Base-by-base conservation (phyloP, 257 asterid species). In the Petunia secreta region DNA sequence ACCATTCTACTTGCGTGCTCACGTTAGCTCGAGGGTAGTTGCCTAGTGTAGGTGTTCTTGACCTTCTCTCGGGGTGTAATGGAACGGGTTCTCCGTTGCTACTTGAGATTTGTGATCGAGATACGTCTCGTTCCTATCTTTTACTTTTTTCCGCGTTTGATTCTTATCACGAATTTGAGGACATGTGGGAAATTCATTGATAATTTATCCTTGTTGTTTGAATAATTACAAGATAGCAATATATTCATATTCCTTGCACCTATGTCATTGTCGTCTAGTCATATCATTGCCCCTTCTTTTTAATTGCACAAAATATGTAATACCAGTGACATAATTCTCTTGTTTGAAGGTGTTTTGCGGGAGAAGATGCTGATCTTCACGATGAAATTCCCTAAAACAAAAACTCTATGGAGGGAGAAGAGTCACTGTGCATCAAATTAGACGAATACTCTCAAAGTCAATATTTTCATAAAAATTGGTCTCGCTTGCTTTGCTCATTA, bases 181-280 rank as follows among this genome's bases (percentile, higher is more conserved):
- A 25, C 25, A 25, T 25, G 25, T 25, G 25, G 25, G 25, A 25
- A 25, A 25, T 25, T 25, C 25, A 25, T 25, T 25, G 25, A 25
- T 25, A 25, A 25, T 25, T 25, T 25, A 25, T 25, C 25, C 25
- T 25, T 25, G 25, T 25, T 25, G 25, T 25, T 25, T 25, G 25
- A 25, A 25, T 25, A 25, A 25, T 25, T 25, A 25, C 25, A 25
- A 25, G 25, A 25, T 63, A 4, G 82, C 76, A 79, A 5, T 3
- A 14, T 79, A 75, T 1, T 63, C 76, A 63, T 1, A 58, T 1
- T 16, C 55, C 9, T 77, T 77, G 39, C 71, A 77, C n/a, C 68
- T 8, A 58, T 43, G 59, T 5, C 80, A 77, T 34, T 77, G 69
- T 10, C 57, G 37, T 8, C 2, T 57, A 41, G 50, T 57, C 54